phyloP scores from a whole-genome alignment of 345 rosid species.

The Euphorbia lathyris region DNA sequence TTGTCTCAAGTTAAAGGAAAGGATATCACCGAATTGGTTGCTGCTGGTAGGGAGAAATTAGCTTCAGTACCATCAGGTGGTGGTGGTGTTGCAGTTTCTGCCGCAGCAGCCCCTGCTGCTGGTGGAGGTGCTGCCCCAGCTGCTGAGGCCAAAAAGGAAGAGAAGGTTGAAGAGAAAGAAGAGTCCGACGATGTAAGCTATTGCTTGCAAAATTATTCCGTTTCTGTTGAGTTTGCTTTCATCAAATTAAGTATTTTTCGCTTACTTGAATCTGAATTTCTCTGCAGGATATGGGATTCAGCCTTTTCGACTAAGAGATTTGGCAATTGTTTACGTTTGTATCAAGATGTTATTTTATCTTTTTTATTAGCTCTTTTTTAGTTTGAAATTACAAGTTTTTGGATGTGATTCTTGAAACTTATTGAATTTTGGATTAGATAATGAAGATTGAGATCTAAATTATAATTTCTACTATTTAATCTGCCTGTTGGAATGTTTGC shows the following conservation, averaged over 20 bases:
- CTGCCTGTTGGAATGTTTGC: neutral
- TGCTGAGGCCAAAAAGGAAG: slow-evolving; percentile 61
- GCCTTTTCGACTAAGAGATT: slow-evolving; percentile 58
- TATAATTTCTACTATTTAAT: slow-evolving; percentile 1
- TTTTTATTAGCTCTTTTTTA: neutral
- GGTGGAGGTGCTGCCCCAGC: slow-evolving; percentile 49
- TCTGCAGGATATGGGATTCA: slow-evolving; percentile 81
- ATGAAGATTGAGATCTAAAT: slow-evolving; percentile 10
- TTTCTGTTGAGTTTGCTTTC: neutral
- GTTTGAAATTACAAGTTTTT: slow-evolving; percentile 21
- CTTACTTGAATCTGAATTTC: neutral
- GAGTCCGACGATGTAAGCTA: slow-evolving; percentile 68
- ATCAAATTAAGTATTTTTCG: neutral
- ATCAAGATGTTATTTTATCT: slow-evolving; percentile 9
- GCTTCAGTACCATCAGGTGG: slow-evolving; percentile 76
- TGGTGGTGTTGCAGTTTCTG: slow-evolving; percentile 47
- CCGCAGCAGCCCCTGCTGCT: slow-evolving; percentile 40
- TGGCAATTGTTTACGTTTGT: neutral
- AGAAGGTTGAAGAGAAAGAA: slow-evolving; percentile 74
- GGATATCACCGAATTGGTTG: slow-evolving; percentile 65
- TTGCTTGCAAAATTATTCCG: neutral
- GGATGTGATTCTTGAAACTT: slow-evolving; percentile 16
- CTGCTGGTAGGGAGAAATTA: slow-evolving; percentile 68
- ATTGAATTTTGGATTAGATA: slow-evolving; percentile 25
- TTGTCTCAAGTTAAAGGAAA: slow-evolving; percentile 53